Percentiles rank a stretch among this genome's conserved stretches.
Conservation (phyloP, 192 early-diverging fungal genomes). For the Coemansia sp. region DNA sequence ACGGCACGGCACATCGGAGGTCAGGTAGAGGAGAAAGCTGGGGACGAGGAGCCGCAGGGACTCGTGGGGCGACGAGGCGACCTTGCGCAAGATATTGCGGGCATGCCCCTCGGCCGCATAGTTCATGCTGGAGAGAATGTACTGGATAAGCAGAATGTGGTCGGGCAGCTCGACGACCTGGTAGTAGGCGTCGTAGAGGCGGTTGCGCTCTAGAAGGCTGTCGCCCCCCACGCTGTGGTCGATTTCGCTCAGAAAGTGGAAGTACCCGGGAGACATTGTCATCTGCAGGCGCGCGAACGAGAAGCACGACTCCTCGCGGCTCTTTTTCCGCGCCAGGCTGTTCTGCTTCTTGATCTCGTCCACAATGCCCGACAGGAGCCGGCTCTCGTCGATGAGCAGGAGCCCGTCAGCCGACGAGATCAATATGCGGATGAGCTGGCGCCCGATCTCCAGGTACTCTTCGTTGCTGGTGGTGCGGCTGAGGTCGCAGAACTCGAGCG, state of each 20-base stretch:
- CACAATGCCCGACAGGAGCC: slow-evolving; percentile 44
- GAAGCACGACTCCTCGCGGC: slow-evolving; percentile 56
- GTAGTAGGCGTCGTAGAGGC: slow-evolving; percentile 54
- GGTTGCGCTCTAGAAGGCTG: slow-evolving; percentile 42
- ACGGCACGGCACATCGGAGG: slow-evolving; percentile 36
- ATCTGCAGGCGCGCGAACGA: slow-evolving; percentile 55
- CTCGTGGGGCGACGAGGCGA: slow-evolving; percentile 49
- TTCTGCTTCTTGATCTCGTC: slow-evolving; percentile 52
- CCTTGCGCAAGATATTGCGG: slow-evolving; percentile 50
- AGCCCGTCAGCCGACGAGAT: slow-evolving; percentile 54
- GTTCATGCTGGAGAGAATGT: slow-evolving; percentile 51
- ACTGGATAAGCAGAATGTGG: slow-evolving; percentile 54
- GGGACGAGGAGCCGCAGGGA: slow-evolving; percentile 44
- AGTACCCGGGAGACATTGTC: slow-evolving; percentile 58
- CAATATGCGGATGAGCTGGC: slow-evolving; percentile 51
- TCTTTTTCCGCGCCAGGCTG: slow-evolving; percentile 27
- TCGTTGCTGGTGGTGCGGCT: slow-evolving; percentile 50
- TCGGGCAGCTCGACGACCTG: slow-evolving; percentile 54
- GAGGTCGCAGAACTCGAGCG: slow-evolving; percentile 54
- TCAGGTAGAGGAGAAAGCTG: slow-evolving; percentile 43
- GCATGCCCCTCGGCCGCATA: slow-evolving; percentile 44
- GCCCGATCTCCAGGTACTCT: slow-evolving; percentile 56
- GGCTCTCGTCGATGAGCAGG: slow-evolving; percentile 53
- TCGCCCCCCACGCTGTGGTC: slow-evolving; percentile 46
- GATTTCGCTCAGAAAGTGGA: slow-evolving; percentile 53